These are phyloP conservation scores for Mycena olivaceomarginata DNA, from an alignment of 768 basidiomycete species.

Conservation along the genomic window DNA sequence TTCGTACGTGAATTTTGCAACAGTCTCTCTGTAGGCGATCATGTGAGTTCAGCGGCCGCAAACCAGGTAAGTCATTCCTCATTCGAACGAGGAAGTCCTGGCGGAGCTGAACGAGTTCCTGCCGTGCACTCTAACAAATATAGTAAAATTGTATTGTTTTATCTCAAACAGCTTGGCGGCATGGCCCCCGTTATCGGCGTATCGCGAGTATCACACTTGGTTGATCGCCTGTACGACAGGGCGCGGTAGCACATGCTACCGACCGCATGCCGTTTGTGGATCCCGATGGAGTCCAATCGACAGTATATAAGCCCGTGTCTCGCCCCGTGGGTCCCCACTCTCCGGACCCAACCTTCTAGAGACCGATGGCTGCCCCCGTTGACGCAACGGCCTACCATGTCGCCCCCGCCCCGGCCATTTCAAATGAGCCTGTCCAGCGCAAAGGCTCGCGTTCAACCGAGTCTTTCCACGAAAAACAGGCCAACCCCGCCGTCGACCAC, in stretches of 20 bases:
- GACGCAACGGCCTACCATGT: slow-evolving; percentile 20
- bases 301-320: not conserved
- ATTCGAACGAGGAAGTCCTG: too few species aligned
- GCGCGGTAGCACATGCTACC: slow-evolving; percentile 14
- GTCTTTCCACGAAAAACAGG: slow-evolving; percentile 49
- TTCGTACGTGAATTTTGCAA: too few species aligned
- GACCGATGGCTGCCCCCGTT: slow-evolving; percentile 28
- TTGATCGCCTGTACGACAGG: not conserved
- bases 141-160: slow-evolving; percentile 1
- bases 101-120: too few species aligned
- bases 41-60: too few species aligned
- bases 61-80: too few species aligned
- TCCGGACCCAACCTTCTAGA: slow-evolving; percentile 38
- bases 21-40: too few species aligned
- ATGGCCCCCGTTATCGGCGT: not conserved
- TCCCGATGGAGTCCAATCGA: slow-evolving; percentile 16
- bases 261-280: slow-evolving; percentile 10
- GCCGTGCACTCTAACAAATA: too few species aligned
- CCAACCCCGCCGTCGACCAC: slow-evolving; percentile 43
- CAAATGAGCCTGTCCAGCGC: slow-evolving; percentile 44
- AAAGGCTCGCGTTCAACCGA: slow-evolving; percentile 47
- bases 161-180: slow-evolving; percentile 28
- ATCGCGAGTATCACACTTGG: not conserved
- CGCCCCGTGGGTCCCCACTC: slow-evolving; percentile 1
- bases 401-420: slow-evolving; percentile 12